These are phyloP conservation scores for Akanthomyces uredinophilus DNA, from an alignment of 2,329 filamentous ascomycete genomes.

Conservation along the genomic window DNA sequence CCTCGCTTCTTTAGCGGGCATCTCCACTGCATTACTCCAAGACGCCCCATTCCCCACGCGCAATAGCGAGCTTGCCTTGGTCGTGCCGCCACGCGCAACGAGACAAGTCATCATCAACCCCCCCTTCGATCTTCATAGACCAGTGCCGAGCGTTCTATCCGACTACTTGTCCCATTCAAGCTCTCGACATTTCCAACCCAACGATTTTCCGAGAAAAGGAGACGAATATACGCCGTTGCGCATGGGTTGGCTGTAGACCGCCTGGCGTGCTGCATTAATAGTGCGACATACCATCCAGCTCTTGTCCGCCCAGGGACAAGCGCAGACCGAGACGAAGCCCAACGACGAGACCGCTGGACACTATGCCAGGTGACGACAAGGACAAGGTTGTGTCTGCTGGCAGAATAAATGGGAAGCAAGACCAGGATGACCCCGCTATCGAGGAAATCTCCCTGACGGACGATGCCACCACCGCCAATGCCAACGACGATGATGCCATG, in stretches of 20 bases:
- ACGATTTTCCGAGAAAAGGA: background rate
- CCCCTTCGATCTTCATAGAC: background rate
- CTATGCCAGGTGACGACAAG: background rate
- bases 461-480: background rate
- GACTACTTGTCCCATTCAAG: background rate
- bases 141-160: background rate
- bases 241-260: constrained; percentile 4
- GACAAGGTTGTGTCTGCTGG: background rate
- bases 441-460: constrained; percentile 7
- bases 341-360: background rate
- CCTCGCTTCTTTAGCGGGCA: background rate
- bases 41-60: background rate
- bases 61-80: background rate
- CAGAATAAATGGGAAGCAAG: background rate
- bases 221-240: background rate
- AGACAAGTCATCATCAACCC: background rate
- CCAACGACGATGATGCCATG: background rate
- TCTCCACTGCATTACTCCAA: background rate
- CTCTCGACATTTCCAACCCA: background rate
- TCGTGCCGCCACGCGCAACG: background rate
- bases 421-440: background rate
- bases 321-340: background rate
- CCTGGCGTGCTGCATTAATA: background rate
- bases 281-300: background rate
- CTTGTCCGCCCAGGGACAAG: background rate